Percentiles rank a stretch among this genome's conserved stretches.
Evolutionary conservation across 306 rosid species (phyloP).

Genomic region (Trichosanthes truncata): DNA sequence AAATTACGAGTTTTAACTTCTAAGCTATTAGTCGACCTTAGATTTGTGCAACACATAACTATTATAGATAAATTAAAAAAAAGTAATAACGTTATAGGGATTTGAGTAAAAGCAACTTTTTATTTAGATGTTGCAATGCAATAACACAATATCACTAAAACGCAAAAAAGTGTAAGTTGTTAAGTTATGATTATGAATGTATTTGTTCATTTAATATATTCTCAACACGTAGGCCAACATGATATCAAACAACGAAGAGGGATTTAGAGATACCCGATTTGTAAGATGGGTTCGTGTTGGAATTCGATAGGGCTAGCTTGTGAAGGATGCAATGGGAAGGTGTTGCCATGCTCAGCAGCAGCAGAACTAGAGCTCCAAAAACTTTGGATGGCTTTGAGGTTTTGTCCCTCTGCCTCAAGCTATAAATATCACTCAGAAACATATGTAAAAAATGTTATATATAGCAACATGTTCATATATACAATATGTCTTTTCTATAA

Average conservation of each 20-base stretch:
- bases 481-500: background rate
- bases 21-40: no score
- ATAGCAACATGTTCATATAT: background rate
- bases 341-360: slow-evolving; percentile 31
- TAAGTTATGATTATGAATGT: no score
- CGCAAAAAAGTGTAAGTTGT: no score
- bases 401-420: slow-evolving; percentile 29
- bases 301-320: slow-evolving; percentile 47
- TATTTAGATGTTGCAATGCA: no score
- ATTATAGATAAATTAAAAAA: no score
- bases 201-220: no score
- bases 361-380: slow-evolving; percentile 38
- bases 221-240: no score
- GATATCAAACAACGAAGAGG: background rate
- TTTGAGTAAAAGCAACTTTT: no score
- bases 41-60: no score
- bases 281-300: slow-evolving; percentile 45
- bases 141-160: no score
- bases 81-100: no score
- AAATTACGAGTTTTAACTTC: no score
- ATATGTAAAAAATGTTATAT: background rate
- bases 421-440: background rate
- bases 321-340: slow-evolving; percentile 39
- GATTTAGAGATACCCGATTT: slow-evolving; percentile 50
- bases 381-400: slow-evolving; percentile 46